These are phyloP conservation scores for Sphagnum magellanicum DNA, from an alignment of 228 moss, liverwort and hornwort genomes.

Conservation along the genomic window DNA sequence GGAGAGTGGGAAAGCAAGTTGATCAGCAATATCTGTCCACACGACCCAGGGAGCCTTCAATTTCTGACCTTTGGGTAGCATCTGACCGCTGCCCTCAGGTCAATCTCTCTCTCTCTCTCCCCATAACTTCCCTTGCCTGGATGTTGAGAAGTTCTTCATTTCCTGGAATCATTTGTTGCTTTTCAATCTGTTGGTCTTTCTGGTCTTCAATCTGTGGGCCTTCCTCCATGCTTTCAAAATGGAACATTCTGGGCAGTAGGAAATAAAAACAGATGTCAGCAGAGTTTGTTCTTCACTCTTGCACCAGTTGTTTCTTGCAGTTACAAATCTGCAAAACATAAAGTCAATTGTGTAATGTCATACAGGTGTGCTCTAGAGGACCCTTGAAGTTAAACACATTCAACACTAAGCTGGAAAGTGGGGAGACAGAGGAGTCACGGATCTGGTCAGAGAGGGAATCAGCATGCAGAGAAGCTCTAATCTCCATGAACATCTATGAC, in stretches of 20 bases:
- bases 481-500: constrained; percentile 8
- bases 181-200: too few relatives aligned
- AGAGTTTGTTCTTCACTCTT: too few relatives aligned
- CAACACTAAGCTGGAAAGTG: neutral
- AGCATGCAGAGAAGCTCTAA: constrained; percentile 4
- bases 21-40: neutral
- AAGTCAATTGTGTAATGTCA: neutral
- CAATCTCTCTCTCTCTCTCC: neutral
- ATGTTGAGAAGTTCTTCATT: neutral
- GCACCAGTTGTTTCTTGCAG: too few relatives aligned
- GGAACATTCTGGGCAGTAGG: too few relatives aligned
- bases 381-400: neutral
- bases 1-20: constrained; percentile 2
- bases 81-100: constrained; percentile 5
- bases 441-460: constrained; percentile 9
- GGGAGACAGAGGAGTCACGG: constrained; percentile 4
- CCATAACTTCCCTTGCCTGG: neutral
- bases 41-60: neutral
- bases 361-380: constrained; percentile 3
- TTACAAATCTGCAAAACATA: too few relatives aligned
- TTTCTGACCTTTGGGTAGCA: constrained; percentile 7
- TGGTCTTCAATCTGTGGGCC: too few relatives aligned
- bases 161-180: too few relatives aligned
- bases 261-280: too few relatives aligned
- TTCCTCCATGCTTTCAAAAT: too few relatives aligned